phyloP scores from a whole-genome alignment of 2,329 filamentous ascomycete species.

The Microdochium bolleyi region DNA sequence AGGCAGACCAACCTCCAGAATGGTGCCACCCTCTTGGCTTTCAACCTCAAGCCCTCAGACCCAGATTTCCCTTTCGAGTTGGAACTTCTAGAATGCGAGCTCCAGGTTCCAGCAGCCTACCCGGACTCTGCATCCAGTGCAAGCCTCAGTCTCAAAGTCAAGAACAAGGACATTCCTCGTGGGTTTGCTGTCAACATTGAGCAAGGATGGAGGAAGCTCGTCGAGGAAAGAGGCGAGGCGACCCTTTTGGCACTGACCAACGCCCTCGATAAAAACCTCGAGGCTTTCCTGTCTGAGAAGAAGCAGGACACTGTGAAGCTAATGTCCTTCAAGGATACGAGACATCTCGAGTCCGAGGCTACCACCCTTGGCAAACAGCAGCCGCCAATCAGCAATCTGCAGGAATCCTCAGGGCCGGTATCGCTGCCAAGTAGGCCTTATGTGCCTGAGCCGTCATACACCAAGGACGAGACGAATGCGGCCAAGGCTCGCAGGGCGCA shows the following conservation, averaged over 20 bases:
- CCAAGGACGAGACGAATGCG: conserved; percentile 48
- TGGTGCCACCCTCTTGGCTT: conserved; percentile 49
- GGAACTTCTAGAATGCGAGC: conserved; percentile 56
- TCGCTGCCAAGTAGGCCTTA: conserved; percentile 15
- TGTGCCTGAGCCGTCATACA: conserved; percentile 40
- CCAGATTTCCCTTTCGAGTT: conserved; percentile 80
- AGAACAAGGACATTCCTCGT: conserved; percentile 61
- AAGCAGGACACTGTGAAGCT: conserved; percentile 68
- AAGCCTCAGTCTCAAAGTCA: conserved; percentile 52
- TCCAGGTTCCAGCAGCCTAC: conserved; percentile 58
- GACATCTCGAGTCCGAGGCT: conserved; percentile 27
- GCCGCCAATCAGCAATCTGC: conserved; percentile 3
- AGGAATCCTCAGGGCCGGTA: conserved; percentile 2
- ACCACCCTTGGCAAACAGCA: conserved; percentile 7
- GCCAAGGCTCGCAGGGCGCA: conserved; percentile 56
- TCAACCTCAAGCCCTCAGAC: conserved; percentile 65
- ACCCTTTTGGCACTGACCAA: conserved; percentile 63
- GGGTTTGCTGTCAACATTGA: conserved; percentile 73
- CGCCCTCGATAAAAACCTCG: conserved; percentile 63
- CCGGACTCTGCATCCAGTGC: conserved; percentile 31
- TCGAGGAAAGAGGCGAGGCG: conserved; percentile 40
- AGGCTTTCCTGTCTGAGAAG: conserved; percentile 59
- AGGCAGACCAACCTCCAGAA: conserved; percentile 32
- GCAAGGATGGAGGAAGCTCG: conserved; percentile 61
- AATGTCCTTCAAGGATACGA: conserved; percentile 50